Conservation (phyloP, 1,284 basidiomycete species). For the Naganishia liquefaciens region DNA sequence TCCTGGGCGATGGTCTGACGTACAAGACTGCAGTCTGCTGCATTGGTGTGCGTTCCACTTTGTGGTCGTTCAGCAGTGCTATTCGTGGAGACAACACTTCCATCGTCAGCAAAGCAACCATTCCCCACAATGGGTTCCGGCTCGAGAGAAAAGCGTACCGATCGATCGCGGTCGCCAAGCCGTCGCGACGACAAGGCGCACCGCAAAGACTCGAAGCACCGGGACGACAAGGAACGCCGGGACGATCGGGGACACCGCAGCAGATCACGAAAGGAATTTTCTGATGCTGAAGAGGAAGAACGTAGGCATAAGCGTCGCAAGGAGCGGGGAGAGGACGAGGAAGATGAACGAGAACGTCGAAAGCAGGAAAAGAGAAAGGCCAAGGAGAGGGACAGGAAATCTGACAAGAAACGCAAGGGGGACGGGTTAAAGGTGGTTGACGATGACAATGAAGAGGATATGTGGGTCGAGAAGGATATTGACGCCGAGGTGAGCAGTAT, state of each 20-base stretch:
- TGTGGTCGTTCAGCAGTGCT: too few relatives aligned
- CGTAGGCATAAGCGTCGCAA: slow-evolving; percentile 38
- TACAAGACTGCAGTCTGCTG: too few relatives aligned
- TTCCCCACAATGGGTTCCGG: slow-evolving; percentile 2
- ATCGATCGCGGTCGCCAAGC: slow-evolving; percentile 20
- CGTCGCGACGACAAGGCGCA: slow-evolving; percentile 11
- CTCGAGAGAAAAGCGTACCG: slow-evolving; percentile 3
- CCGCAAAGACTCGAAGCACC: slow-evolving; percentile 20
- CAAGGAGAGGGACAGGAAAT: slow-evolving; percentile 38
- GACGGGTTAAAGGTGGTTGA: slow-evolving; percentile 59
- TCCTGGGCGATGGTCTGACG: too few relatives aligned
- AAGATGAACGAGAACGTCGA: slow-evolving; percentile 50
- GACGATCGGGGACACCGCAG: slow-evolving; percentile 12
- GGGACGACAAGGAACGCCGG: slow-evolving; percentile 14
- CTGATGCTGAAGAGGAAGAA: slow-evolving; percentile 36
- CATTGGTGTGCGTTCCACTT: too few relatives aligned
- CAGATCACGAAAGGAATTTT: slow-evolving; percentile 14
- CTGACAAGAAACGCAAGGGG: slow-evolving; percentile 26
- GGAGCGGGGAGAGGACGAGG: slow-evolving; percentile 54
- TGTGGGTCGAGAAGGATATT: slow-evolving; percentile 86
- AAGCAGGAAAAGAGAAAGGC: slow-evolving; percentile 50
- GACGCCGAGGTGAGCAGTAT: slow-evolving; percentile 67
- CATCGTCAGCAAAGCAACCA: too few relatives aligned
- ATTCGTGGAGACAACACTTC: too few relatives aligned
- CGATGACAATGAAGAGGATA: slow-evolving; percentile 67